A percentile compares a stretch with the other conserved stretches of the same genome.
Conservation (phyloP, 768 basidiomycete species). For the Podaxis mareebaensis region DNA sequence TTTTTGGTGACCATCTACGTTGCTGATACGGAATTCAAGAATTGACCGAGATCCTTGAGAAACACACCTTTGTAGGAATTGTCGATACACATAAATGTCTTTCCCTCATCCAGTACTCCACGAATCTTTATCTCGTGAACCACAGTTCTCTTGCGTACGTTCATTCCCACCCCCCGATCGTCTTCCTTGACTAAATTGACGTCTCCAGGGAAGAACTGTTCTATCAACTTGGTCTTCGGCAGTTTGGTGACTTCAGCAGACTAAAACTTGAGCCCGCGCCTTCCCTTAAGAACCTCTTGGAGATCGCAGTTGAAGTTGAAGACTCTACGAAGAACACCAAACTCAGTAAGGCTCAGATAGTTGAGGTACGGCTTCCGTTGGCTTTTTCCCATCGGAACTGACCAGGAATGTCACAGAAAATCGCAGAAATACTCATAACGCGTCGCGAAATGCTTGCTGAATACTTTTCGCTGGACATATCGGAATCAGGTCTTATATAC, state of each 20-base stretch:
- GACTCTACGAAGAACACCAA: slow-evolving; percentile 54
- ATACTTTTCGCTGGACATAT: slow-evolving; percentile 83
- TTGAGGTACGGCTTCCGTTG: slow-evolving; percentile 51
- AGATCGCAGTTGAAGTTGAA: slow-evolving; percentile 77
- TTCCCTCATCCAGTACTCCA: slow-evolving; percentile 84
- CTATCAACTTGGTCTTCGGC: slow-evolving; percentile 89
- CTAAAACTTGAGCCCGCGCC: slow-evolving; percentile 86
- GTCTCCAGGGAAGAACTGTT: slow-evolving; percentile 82
- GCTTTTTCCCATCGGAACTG: background rate
- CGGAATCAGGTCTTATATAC: slow-evolving; percentile 64
- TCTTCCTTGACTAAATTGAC: slow-evolving; percentile 3
- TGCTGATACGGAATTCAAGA: slow-evolving; percentile 44
- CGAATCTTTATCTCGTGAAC: slow-evolving; percentile 88
- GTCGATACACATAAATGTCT: slow-evolving; percentile 75
- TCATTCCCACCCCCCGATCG: background rate
- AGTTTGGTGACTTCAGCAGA: slow-evolving; percentile 82
- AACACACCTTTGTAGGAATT: slow-evolving; percentile 91
- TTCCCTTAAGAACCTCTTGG: slow-evolving; percentile 63
- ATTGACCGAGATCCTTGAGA: slow-evolving; percentile 78
- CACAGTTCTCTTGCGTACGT: slow-evolving; percentile 83
- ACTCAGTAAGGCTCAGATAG: slow-evolving; percentile 60
- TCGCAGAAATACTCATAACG: slow-evolving; percentile 56
- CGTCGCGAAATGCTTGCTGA: slow-evolving; percentile 86
- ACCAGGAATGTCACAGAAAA: slow-evolving; percentile 45
- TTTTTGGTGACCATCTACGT: background rate